These are phyloP conservation scores for Adansonia madagascariensis DNA, from an alignment of 441 rosid species.

Conservation along the genomic window DNA sequence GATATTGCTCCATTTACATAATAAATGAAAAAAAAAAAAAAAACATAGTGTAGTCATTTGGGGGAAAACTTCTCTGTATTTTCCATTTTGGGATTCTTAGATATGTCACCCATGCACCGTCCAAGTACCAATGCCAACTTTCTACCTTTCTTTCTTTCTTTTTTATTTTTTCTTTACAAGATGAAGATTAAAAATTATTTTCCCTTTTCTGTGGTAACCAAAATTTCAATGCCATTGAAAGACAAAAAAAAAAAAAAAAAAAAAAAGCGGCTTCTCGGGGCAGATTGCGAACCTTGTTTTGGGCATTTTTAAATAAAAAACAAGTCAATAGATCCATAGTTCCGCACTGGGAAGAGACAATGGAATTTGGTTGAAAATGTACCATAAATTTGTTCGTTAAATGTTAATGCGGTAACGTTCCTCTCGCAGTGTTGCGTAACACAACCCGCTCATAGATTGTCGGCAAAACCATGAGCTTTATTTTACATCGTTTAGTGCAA, in stretches of 20 bases:
- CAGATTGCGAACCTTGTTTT: slow-evolving; percentile 20
- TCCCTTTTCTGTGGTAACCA: background rate
- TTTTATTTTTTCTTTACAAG: too few relatives aligned
- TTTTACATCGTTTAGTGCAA: background rate
- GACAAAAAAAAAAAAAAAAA: background rate
- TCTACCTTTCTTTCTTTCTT: too few relatives aligned
- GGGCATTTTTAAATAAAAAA: background rate
- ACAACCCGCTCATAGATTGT: background rate
- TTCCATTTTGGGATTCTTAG: background rate
- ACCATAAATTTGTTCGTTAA: background rate
- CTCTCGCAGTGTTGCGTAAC: slow-evolving; percentile 17
- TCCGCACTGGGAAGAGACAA: background rate
- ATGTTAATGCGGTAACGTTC: background rate
- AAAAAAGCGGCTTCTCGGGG: slow-evolving; percentile 51
- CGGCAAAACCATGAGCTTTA: slow-evolving; percentile 9
- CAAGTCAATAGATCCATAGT: background rate
- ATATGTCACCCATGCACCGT: too few relatives aligned
- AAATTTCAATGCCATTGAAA: background rate
- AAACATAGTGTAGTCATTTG: too few relatives aligned
- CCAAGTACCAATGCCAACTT: too few relatives aligned
- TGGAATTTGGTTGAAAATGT: background rate
- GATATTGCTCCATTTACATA: too few relatives aligned
- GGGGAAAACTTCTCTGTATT: background rate
- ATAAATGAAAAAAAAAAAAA: too few relatives aligned
- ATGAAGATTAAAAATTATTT: too few relatives aligned